Base-by-base conservation (phyloP, 192 early-diverging fungal genomes). In the Podila epigama region DNA sequence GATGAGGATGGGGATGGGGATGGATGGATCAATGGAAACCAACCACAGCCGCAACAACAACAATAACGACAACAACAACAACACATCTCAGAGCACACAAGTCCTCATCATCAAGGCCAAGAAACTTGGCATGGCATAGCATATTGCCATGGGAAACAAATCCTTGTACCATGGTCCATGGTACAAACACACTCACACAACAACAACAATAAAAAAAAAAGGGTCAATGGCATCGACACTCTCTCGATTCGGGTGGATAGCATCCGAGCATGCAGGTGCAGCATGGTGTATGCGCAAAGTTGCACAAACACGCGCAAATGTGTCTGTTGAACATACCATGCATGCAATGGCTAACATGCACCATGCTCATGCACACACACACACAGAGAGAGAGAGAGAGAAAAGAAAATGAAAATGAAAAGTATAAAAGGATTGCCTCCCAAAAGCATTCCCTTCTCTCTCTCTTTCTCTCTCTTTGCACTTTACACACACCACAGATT, bases 381-480 rank as follows among this genome's bases (percentile, higher is more conserved):
- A 22, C 29, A 29, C 29, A 25, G n/a, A 6, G 48, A 25, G 5
- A 53, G 29, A 31, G 7, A 0, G n/a, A 32, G 51, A 28, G 25
- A 16, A 25, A 16, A 12, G 12, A 53, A 10, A 4, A 16, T 5
- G 27, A 29, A 10, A 29, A 29, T 22, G 15, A 29, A 29, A 16
- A 53, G 3, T 53, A 25, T 29, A 29, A 53, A 29, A 53, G 27
- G 51, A 29, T 53, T 53, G 27, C 13, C n/a, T n/a, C n/a, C n/a
- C n/a, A n/a, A 29, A 57, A 48, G 28, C 51, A 16, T 18, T 48
- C 15, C 31, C 36, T 7, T 56, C 31, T 31, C 42, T 57, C 20
- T 40, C 48, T 48, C 40, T 54, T 36, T 35, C 35, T 60, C 40
- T 53, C 58, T 56, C 58, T 36, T 44, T n/a, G 12, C 55, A 12